These are phyloP conservation scores for Boletus edulis DNA, from an alignment of 768 basidiomycete genomes.

Conservation along the genomic window DNA sequence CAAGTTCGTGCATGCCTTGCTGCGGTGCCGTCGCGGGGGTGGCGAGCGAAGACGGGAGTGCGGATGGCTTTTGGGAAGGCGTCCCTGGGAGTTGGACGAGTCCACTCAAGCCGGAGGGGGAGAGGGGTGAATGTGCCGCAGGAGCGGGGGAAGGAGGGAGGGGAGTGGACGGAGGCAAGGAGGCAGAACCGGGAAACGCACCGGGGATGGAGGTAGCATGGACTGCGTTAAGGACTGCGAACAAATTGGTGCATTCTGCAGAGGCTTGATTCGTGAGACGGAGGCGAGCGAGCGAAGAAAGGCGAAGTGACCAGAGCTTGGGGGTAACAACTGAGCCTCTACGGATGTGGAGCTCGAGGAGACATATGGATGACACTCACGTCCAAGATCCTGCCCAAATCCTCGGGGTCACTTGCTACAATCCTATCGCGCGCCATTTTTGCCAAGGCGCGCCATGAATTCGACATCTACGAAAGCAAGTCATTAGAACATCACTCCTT, in stretches of 20 bases:
- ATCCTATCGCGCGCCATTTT: conserved; percentile 80
- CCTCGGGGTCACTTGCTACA: conserved; percentile 66
- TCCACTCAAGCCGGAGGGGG: conserved; percentile 20
- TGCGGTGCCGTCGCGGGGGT: conserved; percentile 23
- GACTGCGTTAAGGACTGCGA: conserved; percentile 61
- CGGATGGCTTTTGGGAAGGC: conserved; percentile 17
- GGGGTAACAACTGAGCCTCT: neutral
- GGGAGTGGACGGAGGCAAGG: conserved; percentile 4
- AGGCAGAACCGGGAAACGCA: conserved; percentile 46
- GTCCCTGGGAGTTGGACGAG: conserved; percentile 24
- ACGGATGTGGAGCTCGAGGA: neutral
- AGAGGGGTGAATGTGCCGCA: conserved; percentile 9
- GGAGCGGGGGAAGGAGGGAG: conserved; percentile 36
- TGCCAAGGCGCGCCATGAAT: conserved; percentile 85
- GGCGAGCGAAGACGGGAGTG: neutral
- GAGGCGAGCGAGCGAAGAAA: conserved; percentile 74
- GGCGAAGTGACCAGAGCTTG: conserved; percentile 82
- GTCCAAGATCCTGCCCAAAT: conserved; percentile 59
- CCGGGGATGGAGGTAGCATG: conserved; percentile 50
- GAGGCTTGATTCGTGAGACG: conserved; percentile 86
- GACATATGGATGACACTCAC: conserved; percentile 44
- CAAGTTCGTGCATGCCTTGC: conserved; percentile 6
- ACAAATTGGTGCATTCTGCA: conserved; percentile 80
- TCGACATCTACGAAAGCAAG: conserved; percentile 61
- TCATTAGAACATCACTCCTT: conserved; percentile 13